Percentiles rank a stretch among this genome's conserved stretches.
phyloP scores from a whole-genome alignment of 2,329 filamentous ascomycete species.

The Diaporthe humulicola region DNA sequence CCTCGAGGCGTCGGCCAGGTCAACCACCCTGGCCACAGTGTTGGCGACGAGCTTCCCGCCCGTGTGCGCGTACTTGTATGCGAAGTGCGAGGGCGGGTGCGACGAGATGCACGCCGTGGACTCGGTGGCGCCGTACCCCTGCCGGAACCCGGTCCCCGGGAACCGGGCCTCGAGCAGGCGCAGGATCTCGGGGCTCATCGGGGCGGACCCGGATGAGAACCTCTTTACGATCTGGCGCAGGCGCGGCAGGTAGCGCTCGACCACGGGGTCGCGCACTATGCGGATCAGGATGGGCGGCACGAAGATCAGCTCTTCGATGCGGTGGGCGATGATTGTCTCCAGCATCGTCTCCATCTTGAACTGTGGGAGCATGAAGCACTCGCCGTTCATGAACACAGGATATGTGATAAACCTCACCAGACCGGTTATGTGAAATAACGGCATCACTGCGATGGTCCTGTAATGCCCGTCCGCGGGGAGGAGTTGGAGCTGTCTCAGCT shows the following conservation, averaged over 20 bases:
- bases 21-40: constrained; percentile 72
- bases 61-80: constrained; percentile 68
- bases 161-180: constrained; percentile 68
- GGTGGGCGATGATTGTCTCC: constrained; percentile 62
- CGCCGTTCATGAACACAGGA: constrained; percentile 73
- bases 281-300: constrained; percentile 74
- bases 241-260: constrained; percentile 68
- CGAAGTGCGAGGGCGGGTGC: constrained; percentile 68
- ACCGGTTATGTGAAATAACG: constrained; percentile 74
- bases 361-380: constrained; percentile 73
- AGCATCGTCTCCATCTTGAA: constrained; percentile 75
- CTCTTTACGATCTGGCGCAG: constrained; percentile 42
- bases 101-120: constrained; percentile 73
- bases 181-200: constrained; percentile 68
- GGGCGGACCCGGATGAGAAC: constrained; percentile 65
- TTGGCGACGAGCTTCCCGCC: constrained; percentile 69
- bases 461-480: constrained; percentile 60
- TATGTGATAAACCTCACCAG: constrained; percentile 74
- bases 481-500: constrained; percentile 61
- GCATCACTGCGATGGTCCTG: constrained; percentile 69
- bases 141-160: constrained; percentile 72
- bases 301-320: constrained; percentile 67
- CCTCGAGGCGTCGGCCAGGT: constrained; percentile 44
- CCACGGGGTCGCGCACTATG: constrained; percentile 68
- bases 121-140: constrained; percentile 79